Base-by-base conservation (phyloP, 2,329 filamentous ascomycete species). In the Phaeosphaeria sp. region DNA sequence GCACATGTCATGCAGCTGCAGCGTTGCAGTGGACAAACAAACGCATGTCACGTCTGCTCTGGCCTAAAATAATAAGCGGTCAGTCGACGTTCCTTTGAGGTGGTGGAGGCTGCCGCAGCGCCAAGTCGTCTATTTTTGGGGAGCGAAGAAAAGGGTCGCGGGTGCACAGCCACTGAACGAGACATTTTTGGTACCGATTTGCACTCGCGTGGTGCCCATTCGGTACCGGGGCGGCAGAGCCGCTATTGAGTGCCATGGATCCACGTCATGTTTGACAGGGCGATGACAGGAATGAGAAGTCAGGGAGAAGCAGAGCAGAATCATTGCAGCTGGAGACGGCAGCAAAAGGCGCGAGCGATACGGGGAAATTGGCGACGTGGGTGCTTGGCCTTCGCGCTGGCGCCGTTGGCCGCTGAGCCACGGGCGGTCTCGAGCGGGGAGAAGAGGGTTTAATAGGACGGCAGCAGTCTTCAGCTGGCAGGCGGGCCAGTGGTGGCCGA, bases 51-150 rank as follows among this genome's bases (percentile, higher is more conserved):
- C 20, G 7, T 6, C 21, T 11, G 6, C 20, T 45, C 20, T 18
- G 20, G 18, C 15, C 11, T 3, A 15, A 17, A n/a, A 15, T 39
- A n/a, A 15, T 39, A n/a, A n/a, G 36, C 36, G 36, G 36, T 39
- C 36, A 39, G 36, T 39, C 15, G 36, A n/a, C 3, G 17, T 39
- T 39, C 17, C 36, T 39, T 39, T 39, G 36, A 39, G 36, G 11
- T 39, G 36, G 36, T 39, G 13, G 36, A 39, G 36, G 36, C 11
- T 21, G 9, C 43, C 24, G 42, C 25, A 24, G 40, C 24, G 55
- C 50, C 50, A 53, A 57, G 55, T n/a, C 25, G 24, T 57, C 55
- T 57, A 57, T 57, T 57, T 57, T 57, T 49, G 49, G 36, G 15
- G 2, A 3, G 27, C 40, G 20, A 25, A n/a, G 27, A 53, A 42